Evolutionary conservation across 2,329 filamentous ascomycete genomes (phyloP).

Genomic region (Teratosphaeria gauchensis): DNA sequence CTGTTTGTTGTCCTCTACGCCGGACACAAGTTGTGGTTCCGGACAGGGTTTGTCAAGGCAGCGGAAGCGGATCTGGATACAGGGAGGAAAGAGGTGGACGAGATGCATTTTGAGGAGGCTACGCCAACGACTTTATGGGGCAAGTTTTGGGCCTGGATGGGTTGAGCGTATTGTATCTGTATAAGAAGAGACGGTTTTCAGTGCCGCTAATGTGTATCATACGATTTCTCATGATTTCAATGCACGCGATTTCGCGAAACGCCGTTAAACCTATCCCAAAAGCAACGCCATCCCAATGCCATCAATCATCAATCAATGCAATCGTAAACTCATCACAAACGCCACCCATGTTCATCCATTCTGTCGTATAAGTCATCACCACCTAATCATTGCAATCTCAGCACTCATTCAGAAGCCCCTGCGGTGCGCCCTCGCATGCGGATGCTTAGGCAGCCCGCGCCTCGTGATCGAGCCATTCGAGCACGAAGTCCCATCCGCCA

Average conservation of each 20-base stretch:
- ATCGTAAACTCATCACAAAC: neutral
- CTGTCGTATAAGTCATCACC: neutral
- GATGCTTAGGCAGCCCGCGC: constrained; percentile 2
- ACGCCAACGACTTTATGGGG: constrained; percentile 23
- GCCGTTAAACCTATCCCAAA: neutral
- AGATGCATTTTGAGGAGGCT: constrained; percentile 24
- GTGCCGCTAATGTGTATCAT: neutral
- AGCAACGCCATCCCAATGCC: neutral
- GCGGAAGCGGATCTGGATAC: constrained; percentile 34
- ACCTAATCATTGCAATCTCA: neutral
- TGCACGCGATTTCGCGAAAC: neutral
- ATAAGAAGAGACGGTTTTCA: neutral
- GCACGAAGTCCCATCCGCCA: constrained; percentile 37
- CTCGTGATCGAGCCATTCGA: constrained; percentile 30
- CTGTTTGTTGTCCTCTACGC: constrained; percentile 60
- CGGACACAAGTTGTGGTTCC: constrained; percentile 59
- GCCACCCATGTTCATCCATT: neutral
- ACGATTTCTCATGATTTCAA: neutral
- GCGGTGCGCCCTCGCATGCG: neutral
- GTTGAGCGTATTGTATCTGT: constrained; percentile 1
- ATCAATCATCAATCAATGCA: neutral
- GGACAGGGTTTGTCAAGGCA: constrained; percentile 31
- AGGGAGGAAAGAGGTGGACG: constrained; percentile 30
- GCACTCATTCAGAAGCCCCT: neutral
- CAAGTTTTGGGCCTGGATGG: constrained; percentile 24